Conservation (phyloP, 192 early-diverging fungal genomes). For the Pecoramyces ruminantium region DNA sequence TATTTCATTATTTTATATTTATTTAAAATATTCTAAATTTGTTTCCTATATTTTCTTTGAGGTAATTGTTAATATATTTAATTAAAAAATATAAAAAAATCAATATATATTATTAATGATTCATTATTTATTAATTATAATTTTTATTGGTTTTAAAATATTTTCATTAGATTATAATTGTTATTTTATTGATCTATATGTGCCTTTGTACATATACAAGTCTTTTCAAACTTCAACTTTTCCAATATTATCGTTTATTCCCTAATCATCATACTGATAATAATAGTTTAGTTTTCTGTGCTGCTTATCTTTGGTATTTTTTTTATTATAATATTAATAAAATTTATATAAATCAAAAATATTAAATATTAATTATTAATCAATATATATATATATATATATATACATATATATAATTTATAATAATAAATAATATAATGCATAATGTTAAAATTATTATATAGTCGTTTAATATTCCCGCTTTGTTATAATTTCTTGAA, state of each 20-base stretch:
- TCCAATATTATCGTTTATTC: constrained; percentile 76
- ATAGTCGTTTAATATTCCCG: constrained; percentile 40
- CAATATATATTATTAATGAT: neutral
- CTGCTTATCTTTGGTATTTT: constrained; percentile 78
- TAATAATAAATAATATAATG: too few relatives aligned
- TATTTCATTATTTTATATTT: constrained; percentile 49
- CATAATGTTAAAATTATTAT: neutral
- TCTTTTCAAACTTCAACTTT: constrained; percentile 73
- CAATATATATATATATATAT: too few relatives aligned
- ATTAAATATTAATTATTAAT: too few relatives aligned
- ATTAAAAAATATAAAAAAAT: too few relatives aligned
- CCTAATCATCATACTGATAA: constrained; percentile 89
- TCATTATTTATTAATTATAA: too few relatives aligned
- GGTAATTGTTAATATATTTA: too few relatives aligned
- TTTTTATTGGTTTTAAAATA: constrained; percentile 39
- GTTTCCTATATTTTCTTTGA: constrained; percentile 18
- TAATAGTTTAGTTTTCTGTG: constrained; percentile 76
- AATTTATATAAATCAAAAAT: too few relatives aligned
- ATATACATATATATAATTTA: too few relatives aligned
- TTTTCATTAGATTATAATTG: too few relatives aligned
- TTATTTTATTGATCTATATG: constrained; percentile 77
- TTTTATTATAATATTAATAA: too few relatives aligned
- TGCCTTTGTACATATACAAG: constrained; percentile 80
- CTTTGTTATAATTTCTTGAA: constrained; percentile 92
- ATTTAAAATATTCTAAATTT: constrained; percentile 13